Percentiles rank a stretch among this genome's conserved stretches.
phyloP scores from a whole-genome alignment of 106 monocot genomes.

The Dendrobium catenatum region DNA sequence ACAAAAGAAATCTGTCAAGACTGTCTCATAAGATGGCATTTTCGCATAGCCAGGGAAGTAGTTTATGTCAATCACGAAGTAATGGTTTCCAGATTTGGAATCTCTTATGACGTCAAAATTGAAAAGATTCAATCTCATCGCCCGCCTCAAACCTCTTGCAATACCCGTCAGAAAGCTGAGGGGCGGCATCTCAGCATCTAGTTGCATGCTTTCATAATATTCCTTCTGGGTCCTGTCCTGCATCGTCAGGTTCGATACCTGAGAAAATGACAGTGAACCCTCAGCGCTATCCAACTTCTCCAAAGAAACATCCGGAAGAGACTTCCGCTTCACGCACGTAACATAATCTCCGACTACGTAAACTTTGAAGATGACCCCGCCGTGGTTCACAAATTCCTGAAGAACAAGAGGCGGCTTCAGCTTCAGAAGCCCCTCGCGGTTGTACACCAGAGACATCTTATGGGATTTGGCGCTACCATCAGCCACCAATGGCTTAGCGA shows the following conservation, averaged over 20 bases:
- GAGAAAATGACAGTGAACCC: constrained; percentile 49
- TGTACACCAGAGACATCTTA: constrained; percentile 51
- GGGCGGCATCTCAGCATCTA: constrained; percentile 50
- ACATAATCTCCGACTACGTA: constrained; percentile 68
- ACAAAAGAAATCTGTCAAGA: constrained; percentile 49
- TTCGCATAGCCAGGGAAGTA: constrained; percentile 73
- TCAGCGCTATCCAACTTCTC: constrained; percentile 28
- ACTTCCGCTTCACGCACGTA: constrained; percentile 58
- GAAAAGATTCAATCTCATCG: constrained; percentile 51
- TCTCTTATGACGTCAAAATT: constrained; percentile 74
- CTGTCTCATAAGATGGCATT: constrained; percentile 53
- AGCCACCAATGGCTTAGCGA: constrained; percentile 62
- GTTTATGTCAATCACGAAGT: constrained; percentile 64
- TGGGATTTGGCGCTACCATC: constrained; percentile 61
- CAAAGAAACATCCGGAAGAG: constrained; percentile 56
- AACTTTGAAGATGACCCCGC: constrained; percentile 72
- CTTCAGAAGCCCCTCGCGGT: constrained; percentile 32
- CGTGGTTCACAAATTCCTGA: constrained; percentile 72
- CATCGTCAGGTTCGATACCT: constrained; percentile 46
- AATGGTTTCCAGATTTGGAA: constrained; percentile 37
- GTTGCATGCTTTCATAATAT: constrained; percentile 21
- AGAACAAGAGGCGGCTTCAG: constrained; percentile 65
- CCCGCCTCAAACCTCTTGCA: constrained; percentile 40
- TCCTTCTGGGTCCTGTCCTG: constrained; percentile 11
- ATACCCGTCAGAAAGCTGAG: constrained; percentile 35